Evolutionary conservation across 2,329 filamentous ascomycete genomes (phyloP), one percentile per base, ranked within the genome.

Genomic region (Tetracladium maxilliforme): DNA sequence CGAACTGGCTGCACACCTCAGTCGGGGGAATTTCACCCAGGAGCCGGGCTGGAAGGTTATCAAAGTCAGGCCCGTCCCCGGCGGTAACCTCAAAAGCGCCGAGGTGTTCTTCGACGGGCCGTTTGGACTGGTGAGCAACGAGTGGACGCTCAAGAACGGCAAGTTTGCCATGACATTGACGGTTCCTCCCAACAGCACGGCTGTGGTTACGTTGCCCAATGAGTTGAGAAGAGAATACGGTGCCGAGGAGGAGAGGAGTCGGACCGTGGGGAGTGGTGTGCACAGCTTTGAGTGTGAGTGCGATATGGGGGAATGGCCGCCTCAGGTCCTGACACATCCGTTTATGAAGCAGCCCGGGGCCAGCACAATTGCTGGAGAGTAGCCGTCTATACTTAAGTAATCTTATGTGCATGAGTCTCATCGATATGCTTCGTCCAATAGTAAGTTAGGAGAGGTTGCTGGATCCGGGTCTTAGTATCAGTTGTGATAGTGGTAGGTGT

Each of bases 1-100:
- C 40, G 4, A 36, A 42, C 16, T 51, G 47, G 46, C 35, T 49
- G 19, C 45, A 51, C 26, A 33, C 39, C 16, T 43, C 38, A 5
- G 39, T 51, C 9, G 49, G 45, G 5, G 49, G 48, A 2, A 41
- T 49, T 11, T 34, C 30, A 5, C 33, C 38, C 6, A 30, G 0
- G 30, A 35, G 7, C 39, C 44, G 3, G 48, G 45, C 3, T 50
- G 46, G 46, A 43, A 39, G 27, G 30, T 22, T 2, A 31, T 46
- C 2, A 32, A 29, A 4, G 39, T 51, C 10, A 32, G 33, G 5
- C 45, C 46, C 4, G 30, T 43, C 8, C 47, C 45, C 1, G 45
- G 46, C 5, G 45, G 45, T 6, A 36, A 34, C 5, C 27, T 50
- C 10, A 42, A 31, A 7, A 33, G 30, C 14, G 47, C 46, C 2